Evolutionary conservation across 805 yeast genomes (phyloP).

Genomic region (Wickerhamiella alocasiicola): DNA sequence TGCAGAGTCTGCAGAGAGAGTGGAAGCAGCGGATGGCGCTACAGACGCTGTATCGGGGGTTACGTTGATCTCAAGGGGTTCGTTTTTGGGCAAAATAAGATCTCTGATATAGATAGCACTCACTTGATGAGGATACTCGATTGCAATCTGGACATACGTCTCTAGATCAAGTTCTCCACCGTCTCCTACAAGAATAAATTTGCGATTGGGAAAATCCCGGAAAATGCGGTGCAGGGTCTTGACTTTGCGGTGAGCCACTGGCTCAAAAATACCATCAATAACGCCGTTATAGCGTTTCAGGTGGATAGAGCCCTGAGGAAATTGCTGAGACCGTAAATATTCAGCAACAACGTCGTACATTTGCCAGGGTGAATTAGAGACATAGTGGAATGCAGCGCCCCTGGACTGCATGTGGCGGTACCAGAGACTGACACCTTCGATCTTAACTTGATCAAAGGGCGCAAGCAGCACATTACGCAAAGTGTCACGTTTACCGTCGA

Average conservation of each 20-base stretch:
- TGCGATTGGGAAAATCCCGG: slow-evolving; percentile 61
- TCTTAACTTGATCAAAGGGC: slow-evolving; percentile 51
- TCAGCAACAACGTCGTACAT: slow-evolving; percentile 48
- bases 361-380: slow-evolving; percentile 94
- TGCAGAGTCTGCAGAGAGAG: background rate
- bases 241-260: slow-evolving; percentile 70
- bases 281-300: slow-evolving; percentile 78
- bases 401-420: slow-evolving; percentile 39
- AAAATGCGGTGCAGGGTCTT: slow-evolving; percentile 50
- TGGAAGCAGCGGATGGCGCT: background rate
- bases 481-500: slow-evolving; percentile 74
- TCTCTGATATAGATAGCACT: slow-evolving; percentile 70
- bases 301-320: slow-evolving; percentile 77
- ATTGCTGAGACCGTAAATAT: slow-evolving; percentile 40
- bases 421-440: slow-evolving; percentile 68
- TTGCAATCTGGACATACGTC: slow-evolving; percentile 66
- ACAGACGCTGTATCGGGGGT: background rate
- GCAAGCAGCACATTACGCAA: slow-evolving; percentile 66
- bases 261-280: slow-evolving; percentile 71
- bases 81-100: slow-evolving; percentile 34
- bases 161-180: slow-evolving; percentile 93
- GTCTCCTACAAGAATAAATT: slow-evolving; percentile 81
- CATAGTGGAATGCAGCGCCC: slow-evolving; percentile 70
- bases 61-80: slow-evolving; percentile 5
- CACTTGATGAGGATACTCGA: slow-evolving; percentile 47